Percentiles rank a stretch among this genome's conserved stretches.
These are phyloP conservation scores for Magnolia kwangsiensis DNA, from an alignment of 164 flowering plant species.

Conservation along the genomic window DNA sequence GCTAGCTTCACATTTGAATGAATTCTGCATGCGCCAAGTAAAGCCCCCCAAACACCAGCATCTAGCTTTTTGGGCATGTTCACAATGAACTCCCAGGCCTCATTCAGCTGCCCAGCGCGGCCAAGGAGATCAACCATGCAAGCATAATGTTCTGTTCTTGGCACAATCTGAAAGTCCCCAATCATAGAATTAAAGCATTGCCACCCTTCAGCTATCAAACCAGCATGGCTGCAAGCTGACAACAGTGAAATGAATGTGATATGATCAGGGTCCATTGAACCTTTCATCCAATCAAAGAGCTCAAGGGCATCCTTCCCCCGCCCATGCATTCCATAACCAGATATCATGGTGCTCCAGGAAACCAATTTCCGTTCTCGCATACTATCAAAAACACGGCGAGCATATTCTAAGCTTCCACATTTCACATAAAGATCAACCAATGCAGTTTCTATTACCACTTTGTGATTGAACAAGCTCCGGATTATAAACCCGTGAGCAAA, in stretches of 20 bases:
- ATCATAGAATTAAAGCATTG: constrained; percentile 35
- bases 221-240: constrained; percentile 49
- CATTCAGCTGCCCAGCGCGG: constrained; percentile 30
- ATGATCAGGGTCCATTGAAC: constrained; percentile 25
- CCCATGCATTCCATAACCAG: constrained; percentile 39
- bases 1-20: constrained; percentile 29
- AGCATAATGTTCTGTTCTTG: constrained; percentile 34
- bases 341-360: constrained; percentile 40
- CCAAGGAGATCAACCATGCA: constrained; percentile 45
- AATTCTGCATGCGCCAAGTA: constrained; percentile 38
- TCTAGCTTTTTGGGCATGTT: constrained; percentile 31
- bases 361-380: constrained; percentile 27
- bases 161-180: constrained; percentile 20
- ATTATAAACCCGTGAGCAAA: constrained; percentile 24
- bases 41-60: constrained; percentile 41
- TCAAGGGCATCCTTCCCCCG: constrained; percentile 25
- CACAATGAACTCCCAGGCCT: constrained; percentile 28
- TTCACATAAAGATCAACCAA: constrained; percentile 30
- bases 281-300: constrained; percentile 31
- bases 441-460: constrained; percentile 19
- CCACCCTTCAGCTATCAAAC: constrained; percentile 37
- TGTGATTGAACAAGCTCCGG: constrained; percentile 9
- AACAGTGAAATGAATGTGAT: constrained; percentile 29
- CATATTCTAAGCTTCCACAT: constrained; percentile 27
- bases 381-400: constrained; percentile 25